Evolutionary conservation across 192 early-diverging fungal genomes (phyloP).

Genomic region (Funneliformis geosporum): DNA sequence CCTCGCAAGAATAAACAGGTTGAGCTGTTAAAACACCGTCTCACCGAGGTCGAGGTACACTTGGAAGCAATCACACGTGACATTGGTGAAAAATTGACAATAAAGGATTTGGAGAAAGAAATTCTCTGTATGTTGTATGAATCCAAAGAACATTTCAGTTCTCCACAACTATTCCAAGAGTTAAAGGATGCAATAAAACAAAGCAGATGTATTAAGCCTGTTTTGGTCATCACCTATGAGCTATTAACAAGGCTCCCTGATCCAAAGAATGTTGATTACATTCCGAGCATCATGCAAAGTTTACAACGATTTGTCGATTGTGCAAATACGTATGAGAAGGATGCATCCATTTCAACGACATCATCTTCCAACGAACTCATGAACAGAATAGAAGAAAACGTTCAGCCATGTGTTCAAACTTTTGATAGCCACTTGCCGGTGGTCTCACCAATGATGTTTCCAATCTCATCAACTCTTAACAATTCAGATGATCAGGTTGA

Average conservation of each 20-base stretch:
- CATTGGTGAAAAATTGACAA: background rate
- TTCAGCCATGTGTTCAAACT: too few species aligned
- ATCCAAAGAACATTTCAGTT: background rate
- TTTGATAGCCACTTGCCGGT: too few species aligned
- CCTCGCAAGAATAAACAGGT: conserved; percentile 33
- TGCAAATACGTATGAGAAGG: background rate
- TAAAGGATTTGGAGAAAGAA: background rate
- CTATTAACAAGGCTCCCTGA: background rate
- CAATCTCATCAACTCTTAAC: too few species aligned
- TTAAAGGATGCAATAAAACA: background rate
- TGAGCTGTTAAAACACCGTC: background rate
- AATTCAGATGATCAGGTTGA: too few species aligned
- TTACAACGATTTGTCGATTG: background rate
- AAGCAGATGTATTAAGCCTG: background rate
- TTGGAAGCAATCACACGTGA: background rate
- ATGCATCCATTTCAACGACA: too few species aligned
- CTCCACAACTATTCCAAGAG: background rate
- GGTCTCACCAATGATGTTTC: too few species aligned
- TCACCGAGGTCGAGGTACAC: background rate
- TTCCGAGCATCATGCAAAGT: background rate
- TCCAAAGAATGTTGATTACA: background rate
- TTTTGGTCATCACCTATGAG: background rate
- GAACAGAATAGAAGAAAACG: too few species aligned
- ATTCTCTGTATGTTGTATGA: background rate
- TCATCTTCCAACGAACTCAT: too few species aligned